These are phyloP conservation scores for Nematodospora anomalae DNA, from an alignment of 1,139 yeast genomes.

Conservation along the genomic window DNA sequence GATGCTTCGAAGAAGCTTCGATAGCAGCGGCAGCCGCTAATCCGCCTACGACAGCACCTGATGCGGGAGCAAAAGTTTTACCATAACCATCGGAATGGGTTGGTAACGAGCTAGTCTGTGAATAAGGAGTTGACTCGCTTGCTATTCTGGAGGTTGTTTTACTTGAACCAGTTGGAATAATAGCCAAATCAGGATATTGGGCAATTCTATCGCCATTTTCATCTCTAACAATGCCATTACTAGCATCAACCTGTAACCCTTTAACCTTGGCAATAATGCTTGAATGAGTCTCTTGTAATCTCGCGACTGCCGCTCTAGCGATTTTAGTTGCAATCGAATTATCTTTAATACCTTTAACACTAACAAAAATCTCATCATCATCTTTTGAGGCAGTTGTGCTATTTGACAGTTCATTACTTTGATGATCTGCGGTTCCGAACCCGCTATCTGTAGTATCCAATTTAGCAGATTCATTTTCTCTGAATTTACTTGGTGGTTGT, in stretches of 20 bases:
- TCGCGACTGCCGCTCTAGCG: slow-evolving; percentile 32
- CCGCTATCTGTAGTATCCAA: neutral
- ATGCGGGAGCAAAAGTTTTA: slow-evolving; percentile 11
- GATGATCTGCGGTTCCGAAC: slow-evolving; percentile 1
- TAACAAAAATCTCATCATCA: slow-evolving; percentile 23
- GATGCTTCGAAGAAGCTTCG: slow-evolving; percentile 8
- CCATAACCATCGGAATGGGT: slow-evolving; percentile 5
- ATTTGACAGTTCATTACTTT: neutral
- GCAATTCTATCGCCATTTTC: slow-evolving; percentile 25
- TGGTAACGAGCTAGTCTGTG: neutral
- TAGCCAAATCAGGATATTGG: slow-evolving; percentile 15
- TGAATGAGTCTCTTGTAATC: slow-evolving; percentile 27
- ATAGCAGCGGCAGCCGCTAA: slow-evolving; percentile 12
- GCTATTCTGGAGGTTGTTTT: slow-evolving; percentile 1
- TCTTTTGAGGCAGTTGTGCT: slow-evolving; percentile 6
- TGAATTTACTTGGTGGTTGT: neutral
- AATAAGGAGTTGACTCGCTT: neutral
- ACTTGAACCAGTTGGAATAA: slow-evolving; percentile 5
- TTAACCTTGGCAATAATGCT: slow-evolving; percentile 24
- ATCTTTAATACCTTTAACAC: slow-evolving; percentile 33
- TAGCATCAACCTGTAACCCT: slow-evolving; percentile 33
- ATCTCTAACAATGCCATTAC: slow-evolving; percentile 32
- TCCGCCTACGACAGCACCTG: slow-evolving; percentile 11
- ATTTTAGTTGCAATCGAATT: slow-evolving; percentile 28
- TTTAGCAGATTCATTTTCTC: neutral